These are phyloP conservation scores for Solanum virginianum DNA, from an alignment of 257 asterid species.

Conservation along the genomic window DNA sequence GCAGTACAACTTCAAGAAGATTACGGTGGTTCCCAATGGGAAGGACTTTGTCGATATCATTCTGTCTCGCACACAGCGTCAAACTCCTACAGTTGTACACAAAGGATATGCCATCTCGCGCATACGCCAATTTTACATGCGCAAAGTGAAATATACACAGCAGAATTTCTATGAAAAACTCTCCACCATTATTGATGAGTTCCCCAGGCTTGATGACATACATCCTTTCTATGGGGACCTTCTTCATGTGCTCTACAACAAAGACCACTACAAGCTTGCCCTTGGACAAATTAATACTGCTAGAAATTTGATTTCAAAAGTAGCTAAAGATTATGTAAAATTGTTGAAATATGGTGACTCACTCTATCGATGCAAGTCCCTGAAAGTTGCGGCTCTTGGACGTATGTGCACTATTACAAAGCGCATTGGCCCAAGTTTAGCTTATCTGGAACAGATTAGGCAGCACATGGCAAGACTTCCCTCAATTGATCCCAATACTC, in stretches of 20 bases:
- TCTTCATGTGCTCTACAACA: constrained; percentile 83
- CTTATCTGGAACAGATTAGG: constrained; percentile 94
- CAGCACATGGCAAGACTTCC: constrained; percentile 98
- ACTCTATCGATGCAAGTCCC: constrained; percentile 68
- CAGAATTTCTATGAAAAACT: constrained; percentile 78
- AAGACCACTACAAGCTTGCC: constrained; percentile 94
- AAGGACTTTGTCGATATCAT: constrained; percentile 84
- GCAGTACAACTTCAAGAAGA: constrained; percentile 91
- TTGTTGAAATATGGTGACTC: constrained; percentile 86
- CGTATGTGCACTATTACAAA: constrained; percentile 54
- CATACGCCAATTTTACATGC: constrained; percentile 89
- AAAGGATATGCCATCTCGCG: constrained; percentile 94
- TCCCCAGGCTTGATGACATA: constrained; percentile 84
- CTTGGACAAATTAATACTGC: constrained; percentile 91
- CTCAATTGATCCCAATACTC: constrained; percentile 88
- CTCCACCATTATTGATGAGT: constrained; percentile 77
- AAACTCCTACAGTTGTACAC: constrained; percentile 96
- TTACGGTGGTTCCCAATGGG: constrained; percentile 83
- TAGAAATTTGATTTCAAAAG: constrained; percentile 73
- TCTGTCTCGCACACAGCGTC: constrained; percentile 90
- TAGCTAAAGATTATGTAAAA: constrained; percentile 73
- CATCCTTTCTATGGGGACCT: constrained; percentile 82
- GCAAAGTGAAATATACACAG: constrained; percentile 84
- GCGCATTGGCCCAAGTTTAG: constrained; percentile 79
- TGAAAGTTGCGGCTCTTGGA: constrained; percentile 69